These are phyloP conservation scores for Lachnellula occidentalis DNA, from an alignment of 2,329 filamentous ascomycete species.

Conservation along the genomic window DNA sequence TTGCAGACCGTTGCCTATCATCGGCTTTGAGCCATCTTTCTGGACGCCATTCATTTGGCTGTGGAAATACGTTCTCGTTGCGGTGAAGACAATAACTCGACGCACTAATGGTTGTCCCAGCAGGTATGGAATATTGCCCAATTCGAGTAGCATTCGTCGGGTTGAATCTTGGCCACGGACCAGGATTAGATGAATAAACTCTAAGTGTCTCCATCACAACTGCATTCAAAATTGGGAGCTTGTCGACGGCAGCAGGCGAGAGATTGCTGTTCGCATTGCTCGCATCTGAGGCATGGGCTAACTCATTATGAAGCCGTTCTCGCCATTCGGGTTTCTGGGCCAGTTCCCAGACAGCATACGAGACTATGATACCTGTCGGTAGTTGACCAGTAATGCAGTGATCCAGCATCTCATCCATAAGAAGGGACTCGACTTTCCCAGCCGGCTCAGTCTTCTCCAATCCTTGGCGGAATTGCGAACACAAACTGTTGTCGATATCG, in stretches of 20 bases:
- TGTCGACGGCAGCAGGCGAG: slow-evolving; percentile 38
- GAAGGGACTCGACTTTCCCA: neutral
- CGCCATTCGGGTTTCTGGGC: slow-evolving; percentile 33
- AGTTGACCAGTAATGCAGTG: slow-evolving; percentile 73
- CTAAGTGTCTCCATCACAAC: slow-evolving; percentile 52
- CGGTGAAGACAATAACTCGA: slow-evolving; percentile 48
- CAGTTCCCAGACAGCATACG: slow-evolving; percentile 54
- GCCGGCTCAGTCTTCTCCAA: neutral
- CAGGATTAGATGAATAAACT: slow-evolving; percentile 48
- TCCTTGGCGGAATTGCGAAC: slow-evolving; percentile 4
- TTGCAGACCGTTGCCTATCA: slow-evolving; percentile 31
- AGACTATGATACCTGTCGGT: slow-evolving; percentile 62
- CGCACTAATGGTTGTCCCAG: slow-evolving; percentile 43
- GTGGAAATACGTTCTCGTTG: slow-evolving; percentile 41
- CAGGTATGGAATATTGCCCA: slow-evolving; percentile 35
- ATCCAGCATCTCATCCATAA: slow-evolving; percentile 68
- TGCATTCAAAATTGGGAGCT: slow-evolving; percentile 46
- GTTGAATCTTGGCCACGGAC: slow-evolving; percentile 37
- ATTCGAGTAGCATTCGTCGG: neutral
- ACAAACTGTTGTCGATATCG: neutral
- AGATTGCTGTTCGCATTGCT: slow-evolving; percentile 17
- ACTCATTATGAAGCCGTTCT: slow-evolving; percentile 34
- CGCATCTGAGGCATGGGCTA: slow-evolving; percentile 20
- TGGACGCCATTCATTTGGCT: slow-evolving; percentile 41
- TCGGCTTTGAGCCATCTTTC: slow-evolving; percentile 41